Conservation (phyloP, 768 basidiomycete species). For the Boletellus ananas region DNA sequence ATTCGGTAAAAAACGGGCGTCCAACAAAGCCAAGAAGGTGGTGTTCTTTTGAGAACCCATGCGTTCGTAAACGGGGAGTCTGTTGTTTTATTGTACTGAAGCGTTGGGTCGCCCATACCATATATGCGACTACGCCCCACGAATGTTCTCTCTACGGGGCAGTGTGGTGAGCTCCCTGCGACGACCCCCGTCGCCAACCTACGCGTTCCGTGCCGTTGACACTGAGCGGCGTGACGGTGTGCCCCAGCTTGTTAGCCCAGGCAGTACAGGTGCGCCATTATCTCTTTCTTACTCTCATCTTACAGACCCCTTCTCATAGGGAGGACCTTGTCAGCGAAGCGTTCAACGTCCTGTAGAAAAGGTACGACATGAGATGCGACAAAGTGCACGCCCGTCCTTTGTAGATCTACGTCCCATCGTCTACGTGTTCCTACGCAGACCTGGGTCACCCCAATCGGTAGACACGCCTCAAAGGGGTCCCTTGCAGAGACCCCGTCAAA, state of each 20-base stretch:
- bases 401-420: background rate
- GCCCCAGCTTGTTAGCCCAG: too few species aligned
- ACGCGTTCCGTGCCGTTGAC: too few species aligned
- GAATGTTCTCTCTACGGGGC: conserved; percentile 49
- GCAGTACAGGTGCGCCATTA: conserved; percentile 41
- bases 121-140: too few species aligned
- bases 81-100: background rate
- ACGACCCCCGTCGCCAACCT: background rate
- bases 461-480: conserved; percentile 72
- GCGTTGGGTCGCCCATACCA: background rate
- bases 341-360: conserved; percentile 48
- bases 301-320: conserved; percentile 34
- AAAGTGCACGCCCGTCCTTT: conserved; percentile 46
- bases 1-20: conserved; percentile 26
- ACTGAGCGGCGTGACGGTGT: background rate
- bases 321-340: conserved; percentile 82
- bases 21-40: conserved; percentile 40
- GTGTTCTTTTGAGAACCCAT: conserved; percentile 41
- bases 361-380: conserved; percentile 67
- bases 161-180: conserved; percentile 44
- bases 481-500: conserved; percentile 53
- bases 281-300: background rate
- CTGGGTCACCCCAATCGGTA: conserved; percentile 69
- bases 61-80: background rate
- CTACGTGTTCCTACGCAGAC: background rate